Percentiles rank a stretch among this genome's conserved stretches.
phyloP scores from a whole-genome alignment of 2,329 filamentous ascomycete species.

The Ceratocystis variospora region DNA sequence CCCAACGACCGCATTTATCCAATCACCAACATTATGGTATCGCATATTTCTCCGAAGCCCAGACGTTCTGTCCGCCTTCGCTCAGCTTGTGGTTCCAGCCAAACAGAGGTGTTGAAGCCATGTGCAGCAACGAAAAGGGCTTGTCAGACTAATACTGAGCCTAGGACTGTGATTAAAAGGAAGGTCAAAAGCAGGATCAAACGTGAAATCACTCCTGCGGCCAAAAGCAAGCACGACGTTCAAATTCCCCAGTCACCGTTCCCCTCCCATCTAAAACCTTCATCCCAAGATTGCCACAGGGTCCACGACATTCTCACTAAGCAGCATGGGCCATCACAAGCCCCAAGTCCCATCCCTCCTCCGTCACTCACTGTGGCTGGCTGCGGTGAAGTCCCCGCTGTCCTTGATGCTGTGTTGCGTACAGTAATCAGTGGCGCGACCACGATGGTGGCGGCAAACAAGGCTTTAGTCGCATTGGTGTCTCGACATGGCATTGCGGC shows the following conservation, averaged over 20 bases:
- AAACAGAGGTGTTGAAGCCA: neutral
- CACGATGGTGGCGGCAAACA: constrained; percentile 40
- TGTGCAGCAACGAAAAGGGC: neutral
- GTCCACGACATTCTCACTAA: neutral
- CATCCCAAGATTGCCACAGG: neutral
- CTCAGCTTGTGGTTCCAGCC: neutral
- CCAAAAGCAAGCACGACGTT: neutral
- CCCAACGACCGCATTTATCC: neutral
- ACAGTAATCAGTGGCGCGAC: constrained; percentile 41
- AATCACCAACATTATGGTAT: neutral
- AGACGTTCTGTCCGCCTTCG: neutral
- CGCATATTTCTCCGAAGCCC: neutral
- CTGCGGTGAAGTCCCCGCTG: constrained; percentile 42
- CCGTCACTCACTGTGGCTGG: constrained; percentile 43
- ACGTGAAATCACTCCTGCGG: neutral
- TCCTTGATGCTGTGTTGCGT: constrained; percentile 41
- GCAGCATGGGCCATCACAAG: neutral
- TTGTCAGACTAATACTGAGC: neutral
- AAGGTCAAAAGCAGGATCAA: neutral
- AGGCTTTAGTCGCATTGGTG: constrained; percentile 52
- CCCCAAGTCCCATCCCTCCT: neutral
- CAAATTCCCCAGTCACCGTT: neutral
- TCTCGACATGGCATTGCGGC: constrained; percentile 48
- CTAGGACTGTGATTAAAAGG: neutral
- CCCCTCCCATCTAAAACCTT: neutral